Evolutionary conservation across 768 basidiomycete species (phyloP).

Genomic region (Suillus paluster): DNA sequence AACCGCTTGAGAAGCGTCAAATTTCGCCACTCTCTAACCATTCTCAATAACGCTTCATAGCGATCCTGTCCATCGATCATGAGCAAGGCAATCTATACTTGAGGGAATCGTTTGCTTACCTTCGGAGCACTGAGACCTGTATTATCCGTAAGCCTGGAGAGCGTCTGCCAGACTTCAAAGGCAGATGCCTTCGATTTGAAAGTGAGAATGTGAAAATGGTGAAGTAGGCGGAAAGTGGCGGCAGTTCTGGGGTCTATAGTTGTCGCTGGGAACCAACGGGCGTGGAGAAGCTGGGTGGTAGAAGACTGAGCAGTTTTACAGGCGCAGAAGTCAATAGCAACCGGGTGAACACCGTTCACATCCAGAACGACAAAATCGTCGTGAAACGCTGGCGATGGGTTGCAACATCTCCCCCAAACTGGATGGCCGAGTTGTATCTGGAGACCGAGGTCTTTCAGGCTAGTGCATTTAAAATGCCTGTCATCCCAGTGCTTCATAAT

Average conservation of each 20-base stretch:
- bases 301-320: conserved; percentile 17
- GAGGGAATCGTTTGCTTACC: conserved; percentile 4
- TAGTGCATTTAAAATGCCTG: conserved; percentile 11
- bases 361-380: conserved; percentile 22
- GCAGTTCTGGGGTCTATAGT: conserved; percentile 26
- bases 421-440: conserved; percentile 25
- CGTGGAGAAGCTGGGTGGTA: conserved; percentile 19
- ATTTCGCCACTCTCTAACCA: conserved; percentile 15
- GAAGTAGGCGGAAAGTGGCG: not conserved
- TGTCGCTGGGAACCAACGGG: conserved; percentile 38
- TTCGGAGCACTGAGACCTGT: conserved; percentile 21
- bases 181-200: not conserved
- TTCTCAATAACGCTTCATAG: too few species aligned
- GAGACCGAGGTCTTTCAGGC: conserved; percentile 21
- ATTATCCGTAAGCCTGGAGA: conserved; percentile 28
- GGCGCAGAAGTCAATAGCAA: conserved; percentile 19
- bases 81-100: not conserved
- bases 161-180: not conserved
- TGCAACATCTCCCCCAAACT: conserved; percentile 9
- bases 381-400: not conserved
- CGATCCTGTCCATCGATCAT: conserved; percentile 16
- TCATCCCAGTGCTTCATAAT: conserved; percentile 25
- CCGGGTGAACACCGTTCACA: conserved; percentile 23
- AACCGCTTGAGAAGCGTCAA: conserved; percentile 17
- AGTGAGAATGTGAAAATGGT: not conserved